Evolutionary conservation across 768 basidiomycete species (phyloP).

Genomic region (Amylocystis lapponica): DNA sequence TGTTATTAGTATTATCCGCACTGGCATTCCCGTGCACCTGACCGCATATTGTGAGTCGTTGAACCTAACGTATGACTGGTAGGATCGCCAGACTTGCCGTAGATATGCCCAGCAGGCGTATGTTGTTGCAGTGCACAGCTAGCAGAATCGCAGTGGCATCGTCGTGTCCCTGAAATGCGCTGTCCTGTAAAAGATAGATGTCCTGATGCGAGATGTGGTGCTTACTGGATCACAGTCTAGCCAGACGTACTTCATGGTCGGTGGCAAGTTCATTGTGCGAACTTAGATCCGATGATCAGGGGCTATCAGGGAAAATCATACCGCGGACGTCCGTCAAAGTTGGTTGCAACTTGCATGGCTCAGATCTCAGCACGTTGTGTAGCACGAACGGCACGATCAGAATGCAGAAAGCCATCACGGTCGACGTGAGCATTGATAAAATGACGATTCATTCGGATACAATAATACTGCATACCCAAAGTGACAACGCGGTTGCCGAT

Average conservation of each 20-base stretch:
- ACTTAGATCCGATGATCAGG: neutral
- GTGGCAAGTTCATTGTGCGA: too few species aligned
- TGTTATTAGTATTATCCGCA: slow-evolving; percentile 54
- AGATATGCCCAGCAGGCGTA: slow-evolving; percentile 76
- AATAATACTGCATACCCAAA: too few species aligned
- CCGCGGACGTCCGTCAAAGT: too few species aligned
- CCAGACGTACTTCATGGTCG: slow-evolving; percentile 25
- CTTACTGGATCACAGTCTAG: slow-evolving; percentile 32
- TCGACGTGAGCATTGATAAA: too few species aligned
- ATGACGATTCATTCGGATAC: too few species aligned
- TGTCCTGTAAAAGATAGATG: neutral
- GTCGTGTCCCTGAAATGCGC: slow-evolving; percentile 65
- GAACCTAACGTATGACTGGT: neutral
- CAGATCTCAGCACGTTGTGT: too few species aligned
- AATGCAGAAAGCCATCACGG: too few species aligned
- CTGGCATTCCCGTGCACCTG: slow-evolving; percentile 81
- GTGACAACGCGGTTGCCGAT: too few species aligned
- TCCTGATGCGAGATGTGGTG: too few species aligned
- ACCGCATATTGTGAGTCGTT: neutral
- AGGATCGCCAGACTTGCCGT: slow-evolving; percentile 42
- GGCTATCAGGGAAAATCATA: neutral
- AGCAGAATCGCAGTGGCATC: slow-evolving; percentile 83
- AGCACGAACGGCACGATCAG: too few species aligned
- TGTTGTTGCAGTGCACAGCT: slow-evolving; percentile 58
- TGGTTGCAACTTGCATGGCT: too few species aligned